phyloP scores from a whole-genome alignment of 192 early-diverging fungal species.

The Backusella australiensis region DNA sequence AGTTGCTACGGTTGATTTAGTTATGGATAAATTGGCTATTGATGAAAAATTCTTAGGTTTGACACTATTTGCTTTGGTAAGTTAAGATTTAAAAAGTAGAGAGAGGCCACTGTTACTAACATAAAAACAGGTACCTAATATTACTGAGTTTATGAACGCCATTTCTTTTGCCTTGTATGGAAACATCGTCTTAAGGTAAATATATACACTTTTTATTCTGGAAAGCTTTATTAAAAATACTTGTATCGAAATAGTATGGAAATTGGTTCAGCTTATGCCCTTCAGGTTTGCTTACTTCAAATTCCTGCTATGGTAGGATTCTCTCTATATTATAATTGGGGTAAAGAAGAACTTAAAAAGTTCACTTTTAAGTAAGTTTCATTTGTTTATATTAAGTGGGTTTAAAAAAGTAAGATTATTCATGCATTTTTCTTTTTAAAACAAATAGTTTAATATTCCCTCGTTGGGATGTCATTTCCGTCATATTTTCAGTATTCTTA shows the following conservation, averaged over 20 bases:
- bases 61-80: conserved; percentile 87
- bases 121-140: conserved; percentile 61
- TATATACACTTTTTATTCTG: neutral
- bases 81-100: neutral
- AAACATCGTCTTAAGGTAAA: conserved; percentile 64
- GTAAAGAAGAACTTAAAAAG: conserved; percentile 24
- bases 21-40: conserved; percentile 64
- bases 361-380: conserved; percentile 37
- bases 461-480: conserved; percentile 40
- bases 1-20: conserved; percentile 80
- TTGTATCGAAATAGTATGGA: conserved; percentile 56
- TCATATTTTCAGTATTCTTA: conserved; percentile 58
- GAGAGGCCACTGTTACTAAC: neutral
- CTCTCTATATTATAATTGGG: conserved; percentile 59
- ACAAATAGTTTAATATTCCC: conserved; percentile 37
- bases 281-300: conserved; percentile 93
- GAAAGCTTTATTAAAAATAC: neutral
- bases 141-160: conserved; percentile 93
- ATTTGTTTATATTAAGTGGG: neutral
- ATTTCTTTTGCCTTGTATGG: conserved; percentile 92
- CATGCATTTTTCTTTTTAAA: neutral
- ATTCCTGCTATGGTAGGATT: conserved; percentile 92
- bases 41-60: conserved; percentile 90
- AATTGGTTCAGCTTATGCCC: conserved; percentile 93
- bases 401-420: neutral